A percentile compares a stretch with the other conserved stretches of the same genome.
These are phyloP conservation scores for Chaetomium globosum DNA, from an alignment of 2,329 filamentous ascomycete genomes.

Conservation along the genomic window DNA sequence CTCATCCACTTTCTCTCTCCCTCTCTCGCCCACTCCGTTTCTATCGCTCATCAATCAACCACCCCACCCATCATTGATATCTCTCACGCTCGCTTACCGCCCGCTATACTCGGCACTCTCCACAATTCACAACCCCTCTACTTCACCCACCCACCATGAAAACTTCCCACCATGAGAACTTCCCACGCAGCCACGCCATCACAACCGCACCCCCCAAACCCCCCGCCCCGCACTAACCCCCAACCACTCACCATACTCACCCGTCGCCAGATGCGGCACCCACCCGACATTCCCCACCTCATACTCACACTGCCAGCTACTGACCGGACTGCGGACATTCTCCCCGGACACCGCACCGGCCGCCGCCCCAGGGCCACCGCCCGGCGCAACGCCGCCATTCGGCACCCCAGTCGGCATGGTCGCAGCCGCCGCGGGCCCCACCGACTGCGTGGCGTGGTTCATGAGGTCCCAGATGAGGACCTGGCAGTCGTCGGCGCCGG, in stretches of 20 bases:
- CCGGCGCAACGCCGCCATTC: conserved; percentile 41
- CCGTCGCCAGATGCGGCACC: conserved; percentile 71
- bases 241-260: conserved; percentile 78
- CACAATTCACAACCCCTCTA: no score
- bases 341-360: conserved; percentile 44
- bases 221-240: conserved; percentile 79
- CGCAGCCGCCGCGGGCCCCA: conserved; percentile 41
- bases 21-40: background rate
- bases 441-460: conserved; percentile 51
- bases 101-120: no score
- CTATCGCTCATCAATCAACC: conserved; percentile 3
- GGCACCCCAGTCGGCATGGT: conserved; percentile 35
- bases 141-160: no score
- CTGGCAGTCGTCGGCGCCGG: conserved; percentile 86
- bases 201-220: conserved; percentile 68
- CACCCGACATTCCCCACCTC: conserved; percentile 84
- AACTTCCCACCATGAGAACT: no score
- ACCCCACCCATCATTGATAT: background rate
- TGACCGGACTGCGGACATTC: conserved; percentile 67
- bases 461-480: conserved; percentile 94
- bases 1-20: background rate
- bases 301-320: conserved; percentile 83
- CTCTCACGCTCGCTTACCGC: no score
- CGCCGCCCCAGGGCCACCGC: background rate
- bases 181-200: conserved; percentile 2